These are phyloP conservation scores for Fusarium austroafricanum DNA, from an alignment of 2,329 filamentous ascomycete species.

Conservation along the genomic window DNA sequence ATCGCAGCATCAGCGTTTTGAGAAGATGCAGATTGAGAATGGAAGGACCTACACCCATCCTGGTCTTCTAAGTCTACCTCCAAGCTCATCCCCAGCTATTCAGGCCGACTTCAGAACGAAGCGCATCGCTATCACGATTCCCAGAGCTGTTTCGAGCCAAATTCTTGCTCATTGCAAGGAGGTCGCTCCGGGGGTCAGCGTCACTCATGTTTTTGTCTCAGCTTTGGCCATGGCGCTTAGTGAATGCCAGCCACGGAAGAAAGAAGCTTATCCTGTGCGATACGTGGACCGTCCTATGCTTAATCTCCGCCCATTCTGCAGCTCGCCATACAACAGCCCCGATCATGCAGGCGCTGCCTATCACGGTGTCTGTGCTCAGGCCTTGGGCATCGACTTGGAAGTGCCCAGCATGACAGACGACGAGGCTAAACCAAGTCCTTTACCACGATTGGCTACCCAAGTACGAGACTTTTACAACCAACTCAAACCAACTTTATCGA, in stretches of 20 bases:
- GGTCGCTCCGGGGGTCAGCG: background rate
- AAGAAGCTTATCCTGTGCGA: background rate
- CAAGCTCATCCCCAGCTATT: accelerated
- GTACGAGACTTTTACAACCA: background rate
- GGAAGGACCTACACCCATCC: background rate
- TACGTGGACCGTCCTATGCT: conserved; percentile 4
- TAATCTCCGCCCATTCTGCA: background rate
- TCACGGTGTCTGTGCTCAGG: background rate
- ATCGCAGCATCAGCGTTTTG: background rate
- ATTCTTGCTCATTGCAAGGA: background rate
- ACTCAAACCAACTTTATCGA: background rate
- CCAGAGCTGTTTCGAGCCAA: accelerated
- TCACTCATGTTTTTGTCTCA: background rate
- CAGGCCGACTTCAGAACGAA: background rate
- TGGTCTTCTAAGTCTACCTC: background rate
- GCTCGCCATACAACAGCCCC: background rate
- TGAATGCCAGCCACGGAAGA: background rate
- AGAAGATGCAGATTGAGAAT: background rate
- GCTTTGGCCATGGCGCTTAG: background rate
- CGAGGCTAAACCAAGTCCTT: accelerated
- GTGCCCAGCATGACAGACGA: background rate
- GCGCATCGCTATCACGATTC: background rate
- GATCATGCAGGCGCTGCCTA: background rate
- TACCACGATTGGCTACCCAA: background rate
- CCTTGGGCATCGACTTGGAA: background rate